These are phyloP conservation scores for Diaporthe sp. DNA, from an alignment of 2,329 filamentous ascomycete species.

Conservation along the genomic window DNA sequence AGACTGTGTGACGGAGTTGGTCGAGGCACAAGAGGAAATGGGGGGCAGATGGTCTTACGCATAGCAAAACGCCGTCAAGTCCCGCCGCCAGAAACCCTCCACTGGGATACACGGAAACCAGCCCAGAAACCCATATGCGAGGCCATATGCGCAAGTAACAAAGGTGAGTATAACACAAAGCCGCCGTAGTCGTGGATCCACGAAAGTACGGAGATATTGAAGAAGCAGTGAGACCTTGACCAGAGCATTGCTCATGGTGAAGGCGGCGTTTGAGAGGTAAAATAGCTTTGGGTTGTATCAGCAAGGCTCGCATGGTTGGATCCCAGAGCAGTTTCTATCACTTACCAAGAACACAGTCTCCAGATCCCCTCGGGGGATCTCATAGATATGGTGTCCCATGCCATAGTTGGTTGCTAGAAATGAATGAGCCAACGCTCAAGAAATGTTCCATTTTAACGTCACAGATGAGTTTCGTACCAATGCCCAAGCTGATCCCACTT, in stretches of 20 bases:
- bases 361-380: neutral
- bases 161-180: constrained; percentile 41
- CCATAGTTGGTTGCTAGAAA: constrained; percentile 7
- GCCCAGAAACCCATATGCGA: constrained; percentile 44
- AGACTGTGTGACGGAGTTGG: neutral
- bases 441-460: no score
- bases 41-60: neutral
- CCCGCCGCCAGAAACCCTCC: constrained; percentile 43
- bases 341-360: constrained; percentile 36
- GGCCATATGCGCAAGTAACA: constrained; percentile 43
- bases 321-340: fast-evolving
- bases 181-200: neutral
- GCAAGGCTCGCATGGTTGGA: no score
- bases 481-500: neutral
- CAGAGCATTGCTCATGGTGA: constrained; percentile 43
- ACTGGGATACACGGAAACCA: constrained; percentile 48
- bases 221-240: constrained; percentile 45
- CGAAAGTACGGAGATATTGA: constrained; percentile 43
- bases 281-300: constrained; percentile 33
- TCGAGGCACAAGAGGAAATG: no score
- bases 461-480: neutral
- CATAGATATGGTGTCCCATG: constrained; percentile 24
- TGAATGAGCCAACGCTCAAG: neutral
- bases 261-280: constrained; percentile 42
- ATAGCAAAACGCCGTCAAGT: neutral